Evolutionary conservation across 1,284 basidiomycete species (phyloP), one percentile per base, ranked within the genome.

Genomic region (Microbotryomycetes sp.): DNA sequence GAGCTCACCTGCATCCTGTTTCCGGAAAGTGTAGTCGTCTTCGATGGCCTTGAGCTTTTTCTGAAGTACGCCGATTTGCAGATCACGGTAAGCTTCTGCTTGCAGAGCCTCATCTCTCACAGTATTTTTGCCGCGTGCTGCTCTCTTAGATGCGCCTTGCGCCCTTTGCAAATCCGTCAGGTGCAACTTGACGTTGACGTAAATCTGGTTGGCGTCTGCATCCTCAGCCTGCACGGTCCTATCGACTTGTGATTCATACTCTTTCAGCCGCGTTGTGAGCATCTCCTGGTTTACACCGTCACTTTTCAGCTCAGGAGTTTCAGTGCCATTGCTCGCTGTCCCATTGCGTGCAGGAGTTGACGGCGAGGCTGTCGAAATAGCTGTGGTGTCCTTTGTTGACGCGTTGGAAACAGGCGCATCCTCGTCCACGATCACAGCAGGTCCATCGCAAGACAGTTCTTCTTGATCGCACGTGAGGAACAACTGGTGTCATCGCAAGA

Each of bases 401-500:
- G 26, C 56, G 66, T 75, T 64, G 77, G 68, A 45, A 71, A 69
- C 36, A 42, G 36, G 30, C 30, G 50, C n/a, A 19, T 52, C 50
- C 12, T 25, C 23, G 7, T 15, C 30, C 26, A 16, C 42, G 15
- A 52, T n/a, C 23, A 23, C 55, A 42, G 62, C 30, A 3, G 64
- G 62, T 3, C 67, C 64, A 26, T 66, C 59, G 53, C 64, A 63
- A 1, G 49, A 47, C 26, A 87, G 76, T 68, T 89, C 88, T 23
- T 84, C 82, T 63, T 86, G 83, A 2, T 81, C 74, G 69, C 85
- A 86, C 74, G 86, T 81, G 4, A 86, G 72, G 75, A 82, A 84
- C 60, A 92, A 80, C 89, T 92, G 64, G 6, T 7, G 46, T 25
- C 12, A 32, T n/a, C 9, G 19, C 3, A 1, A 5, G 4, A 26